These are phyloP conservation scores for Alternaria triticina DNA, from an alignment of 2,329 filamentous ascomycete species.

Conservation along the genomic window DNA sequence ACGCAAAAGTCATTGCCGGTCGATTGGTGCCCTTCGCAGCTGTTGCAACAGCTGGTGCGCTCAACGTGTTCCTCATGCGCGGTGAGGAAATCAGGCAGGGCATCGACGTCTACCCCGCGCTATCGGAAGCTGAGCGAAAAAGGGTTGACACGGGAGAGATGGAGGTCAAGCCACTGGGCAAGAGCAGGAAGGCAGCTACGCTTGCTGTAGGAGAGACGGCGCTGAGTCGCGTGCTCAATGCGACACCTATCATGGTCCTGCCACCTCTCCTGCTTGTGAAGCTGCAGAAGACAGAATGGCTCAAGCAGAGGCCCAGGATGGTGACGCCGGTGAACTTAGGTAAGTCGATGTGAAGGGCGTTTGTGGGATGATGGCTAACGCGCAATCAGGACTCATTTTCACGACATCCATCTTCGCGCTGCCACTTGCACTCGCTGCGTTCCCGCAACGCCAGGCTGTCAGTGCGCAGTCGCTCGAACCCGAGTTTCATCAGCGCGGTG, in stretches of 20 bases:
- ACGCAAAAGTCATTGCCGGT: conserved; percentile 75
- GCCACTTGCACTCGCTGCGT: conserved; percentile 86
- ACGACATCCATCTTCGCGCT: conserved; percentile 86
- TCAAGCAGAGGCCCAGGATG: conserved; percentile 76
- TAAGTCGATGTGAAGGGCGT: conserved; percentile 54
- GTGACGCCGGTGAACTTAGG: conserved; percentile 84
- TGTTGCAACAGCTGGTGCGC: conserved; percentile 85
- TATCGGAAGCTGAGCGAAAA: conserved; percentile 72
- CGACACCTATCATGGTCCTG: conserved; percentile 95
- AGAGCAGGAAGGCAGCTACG: conserved; percentile 84
- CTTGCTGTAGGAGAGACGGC: conserved; percentile 94
- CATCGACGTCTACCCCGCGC: conserved; percentile 88
- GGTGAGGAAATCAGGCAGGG: conserved; percentile 92
- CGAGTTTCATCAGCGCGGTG: conserved; percentile 84
- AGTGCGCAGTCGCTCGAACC: conserved; percentile 77
- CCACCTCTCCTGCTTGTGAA: conserved; percentile 85
- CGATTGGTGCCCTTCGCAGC: conserved; percentile 96
- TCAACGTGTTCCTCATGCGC: conserved; percentile 98
- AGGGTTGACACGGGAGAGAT: conserved; percentile 68
- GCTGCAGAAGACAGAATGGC: conserved; percentile 83
- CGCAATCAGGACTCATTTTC: conserved; percentile 69
- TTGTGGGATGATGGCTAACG: conserved; percentile 55
- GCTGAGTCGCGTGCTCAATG: conserved; percentile 87
- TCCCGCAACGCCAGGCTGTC: conserved; percentile 88
- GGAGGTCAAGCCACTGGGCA: conserved; percentile 73